Evolutionary conservation across 257 asterid species (phyloP), one percentile per base, ranked within the genome.

Genomic region (Phtheirospermum japonicum): DNA sequence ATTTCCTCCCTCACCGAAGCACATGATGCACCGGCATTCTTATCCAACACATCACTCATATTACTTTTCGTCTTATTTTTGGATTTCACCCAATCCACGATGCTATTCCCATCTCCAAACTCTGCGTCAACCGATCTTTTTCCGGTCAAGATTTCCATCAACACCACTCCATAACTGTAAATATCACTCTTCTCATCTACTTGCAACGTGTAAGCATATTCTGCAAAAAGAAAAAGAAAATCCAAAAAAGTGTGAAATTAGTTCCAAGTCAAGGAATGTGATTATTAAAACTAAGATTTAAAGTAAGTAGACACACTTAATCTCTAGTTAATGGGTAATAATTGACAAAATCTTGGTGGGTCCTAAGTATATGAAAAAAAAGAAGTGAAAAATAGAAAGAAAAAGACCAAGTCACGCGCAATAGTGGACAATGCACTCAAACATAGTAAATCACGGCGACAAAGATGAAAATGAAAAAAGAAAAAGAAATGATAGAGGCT

Each of bases 141-240:
- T 4, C 99, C 97, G 0, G 95, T 79, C 58, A 92, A 58, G 6
- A 92, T 72, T 37, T 92, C 99, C 88, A 92, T 59, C 71, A 92
- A 42, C 66, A 92, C 88, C 7, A 92, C 97, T 0, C 99, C 99
- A 1, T 75, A 92, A 70, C 99, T 92, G 71, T 92, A 92, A 7
- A 92, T 89, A 10, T 92, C 99, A 59, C 99, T 92, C 80, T 89
- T 92, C 78, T 86, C 99, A 7, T 92, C 99, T 0, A 92, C 99
- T 71, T 89, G 97, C 36, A 89, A 71, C 0, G 99, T 86, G 76
- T 89, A 89, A 0, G 97, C 99, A 62, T 92, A 92, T 62, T 92
- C 99, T 92, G 80, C 14, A 18, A 37, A 23, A 11, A 40, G 43
- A 23, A 4, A 37, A 16, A 23, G 9, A 19, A 6, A 53, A 53